Percentiles rank a stretch among this genome's conserved stretches.
Evolutionary conservation across 768 basidiomycete species (phyloP).

Genomic region (Boletus rubroflammeus): DNA sequence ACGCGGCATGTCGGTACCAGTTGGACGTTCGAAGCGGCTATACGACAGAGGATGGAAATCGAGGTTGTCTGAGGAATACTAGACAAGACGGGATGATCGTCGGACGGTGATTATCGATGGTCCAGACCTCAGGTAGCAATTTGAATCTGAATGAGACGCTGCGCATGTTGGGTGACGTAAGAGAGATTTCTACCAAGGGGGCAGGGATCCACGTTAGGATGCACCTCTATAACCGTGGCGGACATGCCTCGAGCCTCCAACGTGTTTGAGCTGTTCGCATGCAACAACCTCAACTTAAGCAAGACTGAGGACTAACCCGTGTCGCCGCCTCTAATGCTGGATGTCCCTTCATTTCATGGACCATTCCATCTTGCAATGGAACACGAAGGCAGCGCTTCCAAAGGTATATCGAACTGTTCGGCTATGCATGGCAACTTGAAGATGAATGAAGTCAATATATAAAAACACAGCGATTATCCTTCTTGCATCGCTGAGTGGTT

Average conservation of each 20-base stretch:
- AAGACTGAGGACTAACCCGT: background rate
- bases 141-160: background rate
- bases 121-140: background rate
- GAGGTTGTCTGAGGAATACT: slow-evolving; percentile 5
- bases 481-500: no score
- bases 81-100: background rate
- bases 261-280: background rate
- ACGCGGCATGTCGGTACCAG: background rate
- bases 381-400: background rate
- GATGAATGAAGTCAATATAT: background rate
- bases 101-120: background rate
- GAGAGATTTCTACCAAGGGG: background rate
- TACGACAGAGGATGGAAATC: slow-evolving; percentile 10
- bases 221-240: background rate
- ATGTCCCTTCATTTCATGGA: background rate
- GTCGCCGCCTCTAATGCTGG: background rate
- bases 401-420: background rate
- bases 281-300: no score
- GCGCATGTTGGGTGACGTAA: background rate
- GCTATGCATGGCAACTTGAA: background rate
- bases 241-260: slow-evolving; percentile 3
- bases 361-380: background rate
- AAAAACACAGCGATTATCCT: background rate
- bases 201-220: background rate
- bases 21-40: background rate